Evolutionary conservation across 352 stramenopile species (phyloP).

Genomic region (Phytophthora megakarya): DNA sequence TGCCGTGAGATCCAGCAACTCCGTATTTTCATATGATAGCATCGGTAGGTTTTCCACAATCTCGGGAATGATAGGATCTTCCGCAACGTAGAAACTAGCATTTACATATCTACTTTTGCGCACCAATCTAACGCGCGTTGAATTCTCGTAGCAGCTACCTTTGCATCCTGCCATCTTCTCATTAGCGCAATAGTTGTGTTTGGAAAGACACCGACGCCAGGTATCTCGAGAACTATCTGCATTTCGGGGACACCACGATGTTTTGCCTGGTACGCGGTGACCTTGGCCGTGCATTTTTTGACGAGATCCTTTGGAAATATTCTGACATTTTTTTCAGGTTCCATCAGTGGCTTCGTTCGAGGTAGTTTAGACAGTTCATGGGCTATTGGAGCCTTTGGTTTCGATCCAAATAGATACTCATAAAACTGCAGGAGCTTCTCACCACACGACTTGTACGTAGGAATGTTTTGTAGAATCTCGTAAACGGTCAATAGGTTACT

Average conservation of each 20-base stretch:
- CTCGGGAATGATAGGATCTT: neutral
- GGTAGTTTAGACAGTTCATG: conserved; percentile 1
- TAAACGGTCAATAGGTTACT: conserved; percentile 3
- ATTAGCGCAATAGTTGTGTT: neutral
- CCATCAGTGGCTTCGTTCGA: neutral
- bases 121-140: conserved; percentile 2
- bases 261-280: conserved; percentile 6
- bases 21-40: neutral
- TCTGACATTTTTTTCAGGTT: neutral
- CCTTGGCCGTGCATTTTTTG: conserved; percentile 1
- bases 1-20: neutral
- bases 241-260: neutral
- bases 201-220: conserved; percentile 2
- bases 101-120: neutral
- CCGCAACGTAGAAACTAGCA: neutral
- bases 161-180: conserved; percentile 3
- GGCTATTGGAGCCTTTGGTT: conserved; percentile 1
- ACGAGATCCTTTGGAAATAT: conserved; percentile 9
- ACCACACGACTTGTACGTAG: neutral
- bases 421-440: conserved; percentile 9
- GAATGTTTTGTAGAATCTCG: neutral
- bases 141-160: neutral
- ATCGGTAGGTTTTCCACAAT: neutral
- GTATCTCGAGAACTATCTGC: conserved; percentile 1
- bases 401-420: neutral